Base-by-base conservation (phyloP, 257 asterid genomes). In the Nicotiana tomentosiformis region DNA sequence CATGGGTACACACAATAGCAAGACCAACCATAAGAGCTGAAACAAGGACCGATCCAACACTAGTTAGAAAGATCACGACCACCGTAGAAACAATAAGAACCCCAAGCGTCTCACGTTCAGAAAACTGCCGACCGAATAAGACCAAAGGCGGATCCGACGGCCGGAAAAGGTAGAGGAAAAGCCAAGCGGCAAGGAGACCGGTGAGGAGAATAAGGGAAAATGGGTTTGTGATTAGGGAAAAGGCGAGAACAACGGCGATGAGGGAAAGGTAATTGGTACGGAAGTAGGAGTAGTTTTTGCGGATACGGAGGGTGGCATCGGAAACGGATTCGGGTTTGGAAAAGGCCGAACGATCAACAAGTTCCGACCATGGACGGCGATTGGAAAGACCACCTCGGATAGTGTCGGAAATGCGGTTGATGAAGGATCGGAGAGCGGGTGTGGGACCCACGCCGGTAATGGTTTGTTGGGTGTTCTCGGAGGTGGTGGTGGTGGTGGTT, bases 361-460 rank as follows among this genome's bases (percentile, higher is more conserved):
- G 92, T 84, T 94, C 98, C 4, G 90, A 43, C 98, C 98, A 94
- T 33, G 97, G 97, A 51, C 98, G 97, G 56, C 95, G 93, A 85
- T 86, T 87, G 61, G 95, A 77, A 66, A 94, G 88, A 81, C 94
- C 93, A 85, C 84, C 74, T 29, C 90, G 92, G 77, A 92, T 87
- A 56, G 92, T 90, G 4, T 85, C 87, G 82, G 90, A 78, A 66
- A 93, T 66, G 84, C 89, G 78, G 85, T 89, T 78, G 80, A 92
- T 53, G 86, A 90, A 86, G 0, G 88, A 66, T 43, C 94, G 94
- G 84, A 87, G 81, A 83, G 94, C 89, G 9, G 93, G 88, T 10
- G 91, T 82, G 55, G 91, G 87, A 0, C 66, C 89, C 37, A 72
- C 62, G 15, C 78, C 32, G 23, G 56, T 5, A 80, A 76, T 14